Evolutionary conservation across 1,284 basidiomycete genomes (phyloP).

Genomic region (Trametes hirsuta): DNA sequence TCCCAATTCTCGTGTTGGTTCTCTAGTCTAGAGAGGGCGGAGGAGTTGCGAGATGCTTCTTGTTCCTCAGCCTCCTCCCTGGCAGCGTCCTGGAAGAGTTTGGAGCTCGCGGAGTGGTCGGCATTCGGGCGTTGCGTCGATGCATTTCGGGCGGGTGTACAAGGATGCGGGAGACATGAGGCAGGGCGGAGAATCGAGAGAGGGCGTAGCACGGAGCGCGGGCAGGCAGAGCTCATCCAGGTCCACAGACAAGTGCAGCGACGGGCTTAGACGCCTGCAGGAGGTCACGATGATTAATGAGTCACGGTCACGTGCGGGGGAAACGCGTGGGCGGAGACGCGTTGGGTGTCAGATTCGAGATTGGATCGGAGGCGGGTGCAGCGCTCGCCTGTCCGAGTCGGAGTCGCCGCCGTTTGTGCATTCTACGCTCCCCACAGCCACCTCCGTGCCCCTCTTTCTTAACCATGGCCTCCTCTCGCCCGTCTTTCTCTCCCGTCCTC

Average conservation of each 20-base stretch:
- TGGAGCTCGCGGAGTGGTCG: conserved; percentile 54
- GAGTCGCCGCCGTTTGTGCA: conserved; percentile 1
- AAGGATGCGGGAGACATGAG: background rate
- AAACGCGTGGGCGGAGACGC: background rate
- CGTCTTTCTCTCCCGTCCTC: background rate
- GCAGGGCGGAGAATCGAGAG: background rate
- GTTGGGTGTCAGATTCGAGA: background rate
- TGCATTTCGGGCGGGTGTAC: conserved; percentile 4
- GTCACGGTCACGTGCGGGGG: conserved; percentile 14
- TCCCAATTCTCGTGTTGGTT: conserved; percentile 68
- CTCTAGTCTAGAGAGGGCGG: conserved; percentile 37
- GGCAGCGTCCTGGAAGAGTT: conserved; percentile 73
- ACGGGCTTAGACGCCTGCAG: background rate
- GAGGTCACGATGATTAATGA: conserved; percentile 11
- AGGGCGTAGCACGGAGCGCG: conserved; percentile 12
- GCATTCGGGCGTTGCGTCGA: background rate
- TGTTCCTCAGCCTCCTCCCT: conserved; percentile 51
- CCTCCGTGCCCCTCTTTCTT: conserved; percentile 4
- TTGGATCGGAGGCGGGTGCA: background rate
- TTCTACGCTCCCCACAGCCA: conserved; percentile 6
- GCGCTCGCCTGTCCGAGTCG: conserved; percentile 1
- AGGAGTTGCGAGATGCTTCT: conserved; percentile 33
- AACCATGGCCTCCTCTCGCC: background rate
- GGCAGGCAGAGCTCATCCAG: conserved; percentile 22
- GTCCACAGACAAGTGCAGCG: conserved; percentile 9